A percentile compares a stretch with the other conserved stretches of the same genome.
These are phyloP conservation scores for Elongisporangium prolatum DNA, from an alignment of 352 stramenopile species.

Conservation along the genomic window DNA sequence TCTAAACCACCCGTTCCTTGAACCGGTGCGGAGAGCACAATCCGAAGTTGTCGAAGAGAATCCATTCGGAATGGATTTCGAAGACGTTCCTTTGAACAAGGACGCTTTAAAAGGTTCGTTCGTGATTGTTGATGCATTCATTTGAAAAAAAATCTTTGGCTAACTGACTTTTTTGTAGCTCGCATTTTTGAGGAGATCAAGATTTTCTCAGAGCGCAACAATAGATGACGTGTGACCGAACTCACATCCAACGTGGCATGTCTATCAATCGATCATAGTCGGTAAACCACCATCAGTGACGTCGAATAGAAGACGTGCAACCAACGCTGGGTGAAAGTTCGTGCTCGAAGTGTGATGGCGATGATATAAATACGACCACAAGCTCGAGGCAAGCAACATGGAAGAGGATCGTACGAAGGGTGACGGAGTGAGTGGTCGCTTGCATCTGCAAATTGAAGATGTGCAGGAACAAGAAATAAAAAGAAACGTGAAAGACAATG, in stretches of 20 bases:
- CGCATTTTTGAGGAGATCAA: conserved; percentile 89
- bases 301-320: not conserved
- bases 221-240: conserved; percentile 34
- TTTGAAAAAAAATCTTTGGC: not conserved
- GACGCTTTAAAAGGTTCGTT: conserved; percentile 76
- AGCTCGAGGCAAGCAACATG: not conserved
- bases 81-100: conserved; percentile 83
- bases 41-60: conserved; percentile 70
- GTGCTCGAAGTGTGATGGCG: not conserved
- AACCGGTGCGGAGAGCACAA: conserved; percentile 66
- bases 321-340: not conserved
- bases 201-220: conserved; percentile 65
- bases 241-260: not conserved
- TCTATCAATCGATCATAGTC: not conserved
- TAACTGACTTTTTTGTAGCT: conserved; percentile 19
- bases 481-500: not conserved
- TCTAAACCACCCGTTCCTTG: conserved; percentile 77
- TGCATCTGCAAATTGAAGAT: not conserved
- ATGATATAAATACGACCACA: not conserved
- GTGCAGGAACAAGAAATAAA: not conserved
- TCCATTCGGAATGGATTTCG: conserved; percentile 87
- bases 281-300: not conserved
- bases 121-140: not conserved
- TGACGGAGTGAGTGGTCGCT: not conserved
- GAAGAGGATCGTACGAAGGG: not conserved